Evolutionary conservation across 2,329 filamentous ascomycete genomes (phyloP).

Genomic region (Neonectria faginata): DNA sequence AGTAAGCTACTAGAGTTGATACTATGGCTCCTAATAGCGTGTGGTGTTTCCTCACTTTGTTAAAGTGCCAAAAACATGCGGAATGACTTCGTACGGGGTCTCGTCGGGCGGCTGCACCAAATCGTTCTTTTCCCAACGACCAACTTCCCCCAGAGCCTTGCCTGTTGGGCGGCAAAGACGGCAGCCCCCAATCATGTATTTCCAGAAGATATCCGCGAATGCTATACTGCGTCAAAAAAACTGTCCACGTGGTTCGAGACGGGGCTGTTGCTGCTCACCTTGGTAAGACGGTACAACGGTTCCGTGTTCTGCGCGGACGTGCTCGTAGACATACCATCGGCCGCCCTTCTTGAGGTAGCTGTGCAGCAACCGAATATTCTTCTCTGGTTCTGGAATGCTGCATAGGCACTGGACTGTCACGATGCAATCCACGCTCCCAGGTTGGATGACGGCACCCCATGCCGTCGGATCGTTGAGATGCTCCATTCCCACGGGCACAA

Average conservation of each 20-base stretch:
- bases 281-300: constrained; percentile 58
- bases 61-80: constrained; percentile 63
- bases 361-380: constrained; percentile 67
- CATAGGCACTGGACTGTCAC: constrained; percentile 72
- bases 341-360: constrained; percentile 70
- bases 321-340: constrained; percentile 72
- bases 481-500: constrained; percentile 73
- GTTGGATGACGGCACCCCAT: constrained; percentile 60
- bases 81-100: constrained; percentile 57
- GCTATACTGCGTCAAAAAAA: constrained; percentile 48
- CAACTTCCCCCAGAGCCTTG: constrained; percentile 59
- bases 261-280: constrained; percentile 53
- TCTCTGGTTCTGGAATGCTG: constrained; percentile 70
- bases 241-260: background rate
- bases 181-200: constrained; percentile 63
- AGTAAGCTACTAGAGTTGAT: no score
- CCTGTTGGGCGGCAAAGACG: constrained; percentile 62
- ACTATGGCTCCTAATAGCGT: no score
- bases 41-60: constrained; percentile 56
- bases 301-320: constrained; percentile 59
- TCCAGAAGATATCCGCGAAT: constrained; percentile 65
- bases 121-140: constrained; percentile 63
- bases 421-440: constrained; percentile 68
- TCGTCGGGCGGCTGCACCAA: constrained; percentile 56
- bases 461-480: constrained; percentile 58